Percentiles rank a stretch among this genome's conserved stretches.
Evolutionary conservation across 345 rosid genomes (phyloP).

Genomic region (Angophora floribunda): DNA sequence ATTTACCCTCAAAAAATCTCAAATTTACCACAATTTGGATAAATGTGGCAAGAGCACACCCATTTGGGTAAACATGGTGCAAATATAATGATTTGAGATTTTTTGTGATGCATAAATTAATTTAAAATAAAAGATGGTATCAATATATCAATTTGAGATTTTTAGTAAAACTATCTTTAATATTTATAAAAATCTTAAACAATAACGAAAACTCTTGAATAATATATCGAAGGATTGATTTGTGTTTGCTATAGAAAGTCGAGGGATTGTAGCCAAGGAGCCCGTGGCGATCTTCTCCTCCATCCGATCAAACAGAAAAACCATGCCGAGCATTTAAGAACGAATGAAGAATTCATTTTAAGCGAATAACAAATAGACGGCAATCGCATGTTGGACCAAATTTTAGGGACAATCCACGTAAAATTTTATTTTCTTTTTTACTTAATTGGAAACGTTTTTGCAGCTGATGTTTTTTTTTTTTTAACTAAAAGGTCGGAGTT

Average conservation of each 20-base stretch:
- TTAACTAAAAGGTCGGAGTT: background rate
- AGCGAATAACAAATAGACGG: too few relatives aligned
- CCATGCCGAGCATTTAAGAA: background rate
- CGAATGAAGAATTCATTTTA: too few relatives aligned
- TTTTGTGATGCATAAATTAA: too few relatives aligned
- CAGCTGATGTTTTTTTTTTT: background rate
- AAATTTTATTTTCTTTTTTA: too few relatives aligned
- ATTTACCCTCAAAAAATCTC: background rate
- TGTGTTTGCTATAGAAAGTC: background rate
- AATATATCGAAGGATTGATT: background rate
- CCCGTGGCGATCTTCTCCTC: background rate
- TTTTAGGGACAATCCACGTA: background rate
- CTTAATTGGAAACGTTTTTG: too few relatives aligned
- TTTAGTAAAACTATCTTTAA: too few relatives aligned
- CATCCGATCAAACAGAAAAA: background rate
- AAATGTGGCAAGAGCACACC: background rate
- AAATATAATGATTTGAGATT: too few relatives aligned
- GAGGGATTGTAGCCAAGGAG: fast-evolving
- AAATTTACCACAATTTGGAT: background rate
- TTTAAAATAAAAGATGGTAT: too few relatives aligned
- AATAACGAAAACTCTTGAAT: too few relatives aligned
- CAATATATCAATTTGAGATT: too few relatives aligned
- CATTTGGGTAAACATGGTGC: background rate
- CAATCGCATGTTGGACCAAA: background rate
- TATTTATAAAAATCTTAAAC: too few relatives aligned